phyloP scores from a whole-genome alignment of 306 rosid genomes.

The Vigna trinervia region DNA sequence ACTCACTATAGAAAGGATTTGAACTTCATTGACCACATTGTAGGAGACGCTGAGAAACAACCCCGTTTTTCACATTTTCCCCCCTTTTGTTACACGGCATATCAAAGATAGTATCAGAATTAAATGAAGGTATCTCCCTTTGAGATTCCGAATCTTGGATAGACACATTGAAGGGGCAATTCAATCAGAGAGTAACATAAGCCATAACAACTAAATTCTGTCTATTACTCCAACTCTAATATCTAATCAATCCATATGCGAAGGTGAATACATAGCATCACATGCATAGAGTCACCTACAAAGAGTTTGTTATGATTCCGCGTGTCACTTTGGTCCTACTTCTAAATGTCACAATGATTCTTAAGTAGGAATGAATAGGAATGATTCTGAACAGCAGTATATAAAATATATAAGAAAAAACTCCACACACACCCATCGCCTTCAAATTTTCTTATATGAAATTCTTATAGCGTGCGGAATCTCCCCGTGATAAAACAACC shows the following conservation, averaged over 20 bases:
- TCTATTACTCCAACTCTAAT: background rate
- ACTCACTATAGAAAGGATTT: background rate
- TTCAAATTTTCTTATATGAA: too few species aligned
- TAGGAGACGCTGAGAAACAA: background rate
- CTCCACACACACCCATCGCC: too few species aligned
- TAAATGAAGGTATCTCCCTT: background rate
- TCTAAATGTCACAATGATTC: too few species aligned
- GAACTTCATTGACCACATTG: background rate
- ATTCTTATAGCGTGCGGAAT: too few species aligned
- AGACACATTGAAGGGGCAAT: background rate
- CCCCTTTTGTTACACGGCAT: background rate
- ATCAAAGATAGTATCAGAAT: background rate
- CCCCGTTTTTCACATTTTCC: background rate
- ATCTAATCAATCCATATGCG: background rate
- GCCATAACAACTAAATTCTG: background rate
- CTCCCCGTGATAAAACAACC: too few species aligned
- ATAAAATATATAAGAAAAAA: too few species aligned
- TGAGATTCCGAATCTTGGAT: background rate
- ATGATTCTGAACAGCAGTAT: too few species aligned
- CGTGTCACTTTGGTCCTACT: too few species aligned
- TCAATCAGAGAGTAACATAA: conserved; percentile 7
- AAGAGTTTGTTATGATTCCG: too few species aligned
- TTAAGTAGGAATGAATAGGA: too few species aligned
- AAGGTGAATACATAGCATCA: too few species aligned
- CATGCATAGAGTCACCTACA: too few species aligned